A percentile compares a stretch with the other conserved stretches of the same genome.
Conservation (phyloP, 1,284 basidiomycete genomes). For the Somion occarium region DNA sequence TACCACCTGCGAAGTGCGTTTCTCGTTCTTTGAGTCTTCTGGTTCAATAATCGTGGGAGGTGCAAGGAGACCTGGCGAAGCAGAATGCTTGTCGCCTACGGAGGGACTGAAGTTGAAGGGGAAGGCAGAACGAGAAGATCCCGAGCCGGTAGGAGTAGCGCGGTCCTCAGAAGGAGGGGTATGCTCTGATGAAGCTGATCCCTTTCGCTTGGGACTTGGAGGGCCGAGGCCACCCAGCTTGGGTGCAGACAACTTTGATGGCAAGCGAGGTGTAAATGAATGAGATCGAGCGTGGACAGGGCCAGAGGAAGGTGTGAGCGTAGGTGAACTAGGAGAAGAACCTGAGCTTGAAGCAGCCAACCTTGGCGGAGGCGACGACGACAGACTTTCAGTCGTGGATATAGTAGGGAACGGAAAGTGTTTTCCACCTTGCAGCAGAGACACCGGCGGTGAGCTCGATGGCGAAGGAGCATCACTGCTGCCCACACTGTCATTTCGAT, state of each 20-base stretch:
- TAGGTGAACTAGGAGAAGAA: conserved; percentile 15
- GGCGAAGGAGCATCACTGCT: conserved; percentile 26
- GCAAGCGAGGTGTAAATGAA: conserved; percentile 64
- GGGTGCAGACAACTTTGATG: conserved; percentile 58
- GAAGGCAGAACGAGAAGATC: conserved; percentile 25
- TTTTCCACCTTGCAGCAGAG: conserved; percentile 19
- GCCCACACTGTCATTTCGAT: conserved; percentile 35
- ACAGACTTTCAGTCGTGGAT: conserved; percentile 19
- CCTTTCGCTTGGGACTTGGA: conserved; percentile 50
- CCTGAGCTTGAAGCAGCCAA: conserved; percentile 22
- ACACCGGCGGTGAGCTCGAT: conserved; percentile 27
- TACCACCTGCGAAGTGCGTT: conserved; percentile 72
- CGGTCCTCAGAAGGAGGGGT: conserved; percentile 22
- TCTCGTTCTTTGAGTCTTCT: conserved; percentile 22
- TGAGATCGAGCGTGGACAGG: conserved; percentile 56
- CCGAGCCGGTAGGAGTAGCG: conserved; percentile 13
- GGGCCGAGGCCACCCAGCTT: conserved; percentile 35
- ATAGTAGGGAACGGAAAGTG: conserved; percentile 45
- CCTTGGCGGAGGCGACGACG: conserved; percentile 34
- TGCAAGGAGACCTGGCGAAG: conserved; percentile 35
- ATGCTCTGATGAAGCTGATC: conserved; percentile 37
- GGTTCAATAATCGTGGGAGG: conserved; percentile 50
- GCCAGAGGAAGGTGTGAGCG: conserved; percentile 22
- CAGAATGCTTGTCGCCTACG: conserved; percentile 18
- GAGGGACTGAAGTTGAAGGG: conserved; percentile 23